Evolutionary conservation across 2,329 filamentous ascomycete species (phyloP).

Genomic region (Rhynchosporium secalis): DNA sequence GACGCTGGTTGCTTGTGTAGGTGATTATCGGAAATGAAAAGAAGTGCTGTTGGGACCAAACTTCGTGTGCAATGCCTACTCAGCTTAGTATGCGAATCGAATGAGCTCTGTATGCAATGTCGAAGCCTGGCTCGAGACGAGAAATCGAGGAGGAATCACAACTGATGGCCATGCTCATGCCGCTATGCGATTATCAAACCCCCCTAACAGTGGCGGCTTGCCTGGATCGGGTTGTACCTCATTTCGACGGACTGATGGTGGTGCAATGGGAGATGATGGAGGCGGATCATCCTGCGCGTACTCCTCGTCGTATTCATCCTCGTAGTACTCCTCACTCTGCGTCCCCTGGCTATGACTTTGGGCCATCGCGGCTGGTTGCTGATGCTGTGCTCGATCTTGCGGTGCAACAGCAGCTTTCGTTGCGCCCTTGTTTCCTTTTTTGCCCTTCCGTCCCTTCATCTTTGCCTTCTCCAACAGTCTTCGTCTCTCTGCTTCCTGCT

Average conservation of each 20-base stretch:
- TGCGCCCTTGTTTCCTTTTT: slow-evolving; percentile 68
- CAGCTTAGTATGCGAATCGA: neutral
- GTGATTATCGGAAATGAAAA: slow-evolving; percentile 27
- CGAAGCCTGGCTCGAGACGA: neutral
- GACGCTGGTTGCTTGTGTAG: slow-evolving; percentile 28
- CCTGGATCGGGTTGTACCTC: slow-evolving; percentile 23
- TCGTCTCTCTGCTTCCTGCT: slow-evolving; percentile 81
- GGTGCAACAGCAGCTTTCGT: slow-evolving; percentile 29
- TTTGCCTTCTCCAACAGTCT: slow-evolving; percentile 89
- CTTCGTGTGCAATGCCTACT: slow-evolving; percentile 9
- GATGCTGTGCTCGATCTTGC: slow-evolving; percentile 40
- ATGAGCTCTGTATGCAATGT: neutral
- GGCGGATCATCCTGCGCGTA: slow-evolving; percentile 34
- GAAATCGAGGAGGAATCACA: neutral
- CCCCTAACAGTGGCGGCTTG: slow-evolving; percentile 16
- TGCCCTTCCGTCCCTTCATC: slow-evolving; percentile 86
- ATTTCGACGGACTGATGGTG: slow-evolving; percentile 19
- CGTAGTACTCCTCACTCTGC: slow-evolving; percentile 51
- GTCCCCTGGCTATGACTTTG: slow-evolving; percentile 42
- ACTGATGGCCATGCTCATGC: slow-evolving; percentile 2
- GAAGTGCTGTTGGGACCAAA: slow-evolving; percentile 8
- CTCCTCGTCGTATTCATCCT: slow-evolving; percentile 53
- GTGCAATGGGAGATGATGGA: slow-evolving; percentile 29
- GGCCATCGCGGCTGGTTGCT: slow-evolving; percentile 39
- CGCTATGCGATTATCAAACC: slow-evolving; percentile 12